A percentile compares a stretch with the other conserved stretches of the same genome.
Evolutionary conservation across 2,329 filamentous ascomycete genomes (phyloP).

Genomic region (Colletotrichum tropicale): DNA sequence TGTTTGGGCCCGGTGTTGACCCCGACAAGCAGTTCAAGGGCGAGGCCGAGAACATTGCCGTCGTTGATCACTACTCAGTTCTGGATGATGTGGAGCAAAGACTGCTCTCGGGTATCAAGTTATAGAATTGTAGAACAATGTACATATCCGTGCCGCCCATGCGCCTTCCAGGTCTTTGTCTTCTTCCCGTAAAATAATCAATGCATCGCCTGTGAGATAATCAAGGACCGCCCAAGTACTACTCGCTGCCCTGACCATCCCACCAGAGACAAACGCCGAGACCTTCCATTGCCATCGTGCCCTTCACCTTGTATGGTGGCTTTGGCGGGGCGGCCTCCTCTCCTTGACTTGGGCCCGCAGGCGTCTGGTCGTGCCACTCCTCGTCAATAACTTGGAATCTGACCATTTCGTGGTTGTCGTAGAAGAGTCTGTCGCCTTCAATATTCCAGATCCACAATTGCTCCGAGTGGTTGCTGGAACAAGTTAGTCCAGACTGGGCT

Average conservation of each 20-base stretch:
- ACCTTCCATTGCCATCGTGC: conserved; percentile 67
- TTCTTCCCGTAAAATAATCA: not conserved
- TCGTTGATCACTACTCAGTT: conserved; percentile 92
- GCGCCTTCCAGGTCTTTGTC: not conserved
- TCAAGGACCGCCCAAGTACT: not conserved
- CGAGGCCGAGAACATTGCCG: conserved; percentile 94
- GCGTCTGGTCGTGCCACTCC: conserved; percentile 88
- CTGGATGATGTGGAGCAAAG: conserved; percentile 87
- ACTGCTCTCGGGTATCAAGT: conserved; percentile 64
- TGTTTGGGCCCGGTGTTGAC: conserved; percentile 92
- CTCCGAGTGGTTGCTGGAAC: conserved; percentile 69
- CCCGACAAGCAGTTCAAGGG: conserved; percentile 93
- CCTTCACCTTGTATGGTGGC: conserved; percentile 74
- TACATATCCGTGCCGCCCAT: not conserved
- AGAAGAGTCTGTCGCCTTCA: conserved; percentile 77
- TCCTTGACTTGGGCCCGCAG: conserved; percentile 67
- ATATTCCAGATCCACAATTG: conserved; percentile 85
- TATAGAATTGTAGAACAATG: conserved; percentile 30
- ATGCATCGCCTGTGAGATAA: not conserved
- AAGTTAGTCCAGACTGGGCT: conserved; percentile 24
- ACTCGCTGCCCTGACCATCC: conserved; percentile 40
- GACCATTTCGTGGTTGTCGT: conserved; percentile 89
- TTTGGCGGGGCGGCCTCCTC: conserved; percentile 65
- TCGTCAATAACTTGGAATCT: conserved; percentile 86
- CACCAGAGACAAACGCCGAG: conserved; percentile 70